Evolutionary conservation across 139 green algal genomes (phyloP), one percentile per base, ranked within the genome.

Genomic region (Coccomyxa sp.): DNA sequence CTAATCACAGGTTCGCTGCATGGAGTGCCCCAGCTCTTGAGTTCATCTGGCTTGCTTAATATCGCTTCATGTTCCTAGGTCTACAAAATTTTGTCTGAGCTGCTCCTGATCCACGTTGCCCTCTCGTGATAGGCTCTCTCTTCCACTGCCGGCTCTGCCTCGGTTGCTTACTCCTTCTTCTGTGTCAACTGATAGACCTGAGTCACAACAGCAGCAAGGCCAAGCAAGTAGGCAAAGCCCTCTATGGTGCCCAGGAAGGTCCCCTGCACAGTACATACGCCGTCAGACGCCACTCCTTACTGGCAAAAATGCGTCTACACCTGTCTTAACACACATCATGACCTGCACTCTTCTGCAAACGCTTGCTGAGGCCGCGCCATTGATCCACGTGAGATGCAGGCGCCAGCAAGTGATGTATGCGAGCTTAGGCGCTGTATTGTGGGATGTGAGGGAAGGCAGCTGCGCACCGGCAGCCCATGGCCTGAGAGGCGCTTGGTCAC

Each of bases 401-500:
- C 73, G 6, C 6, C 70, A 50, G 18, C 40, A 31, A 22, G 18
- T 38, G 64, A 33, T 16, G 16, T 29, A 29, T 58, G 44, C 44
- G n/a, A n/a, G n/a, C n/a, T n/a, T n/a, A n/a, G n/a, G n/a, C n/a
- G n/a, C n/a, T n/a, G n/a, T n/a, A n/a, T n/a, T n/a, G n/a, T n/a
- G n/a, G n/a, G n/a, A n/a, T n/a, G n/a, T n/a, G n/a, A n/a, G n/a
- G n/a, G n/a, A n/a, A n/a, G n/a, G n/a, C n/a, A n/a, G n/a, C n/a
- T n/a, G n/a, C 78, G 50, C 50, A 82, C 80, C 36, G 77, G 41
- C 24, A 83, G 64, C 35, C 81, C 81, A 27, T 71, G 9, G 0
- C 70, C 82, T 50, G 78, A 82, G 6, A 85, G 16, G 34, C 82
- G 4, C 36, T 83, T 81, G n/a, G 58, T 77, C 29, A 73, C 4